phyloP scores from a whole-genome alignment of 2,329 filamentous ascomycete species.

The Epichloe glyceriae region DNA sequence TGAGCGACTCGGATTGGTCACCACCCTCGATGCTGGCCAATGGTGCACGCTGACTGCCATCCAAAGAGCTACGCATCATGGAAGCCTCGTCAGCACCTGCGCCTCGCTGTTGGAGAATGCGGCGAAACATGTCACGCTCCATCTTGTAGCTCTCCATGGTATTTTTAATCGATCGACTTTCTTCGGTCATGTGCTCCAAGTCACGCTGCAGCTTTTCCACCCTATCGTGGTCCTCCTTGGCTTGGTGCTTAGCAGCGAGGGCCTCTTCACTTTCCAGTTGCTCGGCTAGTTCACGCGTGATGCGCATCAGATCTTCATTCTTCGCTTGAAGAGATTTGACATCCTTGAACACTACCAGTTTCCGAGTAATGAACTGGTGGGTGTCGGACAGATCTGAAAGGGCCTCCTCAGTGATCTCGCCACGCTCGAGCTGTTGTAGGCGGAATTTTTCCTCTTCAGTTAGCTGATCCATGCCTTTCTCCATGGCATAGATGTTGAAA shows the following conservation, averaged over 20 bases:
- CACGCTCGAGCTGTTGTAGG: constrained; percentile 64
- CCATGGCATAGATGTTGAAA: constrained; percentile 70
- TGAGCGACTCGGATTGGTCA: constrained; percentile 49
- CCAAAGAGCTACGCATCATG: constrained; percentile 58
- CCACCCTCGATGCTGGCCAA: constrained; percentile 44
- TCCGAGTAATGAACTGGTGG: constrained; percentile 76
- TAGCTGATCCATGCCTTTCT: constrained; percentile 64
- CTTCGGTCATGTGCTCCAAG: constrained; percentile 65
- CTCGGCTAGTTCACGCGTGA: constrained; percentile 74
- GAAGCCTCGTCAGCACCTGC: constrained; percentile 50
- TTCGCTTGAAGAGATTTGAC: constrained; percentile 75
- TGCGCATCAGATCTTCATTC: constrained; percentile 71
- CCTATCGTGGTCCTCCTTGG: constrained; percentile 53
- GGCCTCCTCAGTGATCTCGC: constrained; percentile 58
- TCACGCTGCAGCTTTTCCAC: constrained; percentile 61
- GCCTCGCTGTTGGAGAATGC: constrained; percentile 68
- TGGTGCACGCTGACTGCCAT: constrained; percentile 40
- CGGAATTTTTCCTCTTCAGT: constrained; percentile 59
- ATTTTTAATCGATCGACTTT: constrained; percentile 67
- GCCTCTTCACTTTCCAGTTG: constrained; percentile 88
- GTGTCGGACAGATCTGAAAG: constrained; percentile 70
- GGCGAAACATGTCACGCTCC: constrained; percentile 94
- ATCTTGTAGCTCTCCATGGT: constrained; percentile 88
- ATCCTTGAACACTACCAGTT: constrained; percentile 80
- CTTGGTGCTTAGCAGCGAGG: constrained; percentile 48